phyloP scores from a whole-genome alignment of 208 protist genomes.

The Crithidia thermophila region DNA sequence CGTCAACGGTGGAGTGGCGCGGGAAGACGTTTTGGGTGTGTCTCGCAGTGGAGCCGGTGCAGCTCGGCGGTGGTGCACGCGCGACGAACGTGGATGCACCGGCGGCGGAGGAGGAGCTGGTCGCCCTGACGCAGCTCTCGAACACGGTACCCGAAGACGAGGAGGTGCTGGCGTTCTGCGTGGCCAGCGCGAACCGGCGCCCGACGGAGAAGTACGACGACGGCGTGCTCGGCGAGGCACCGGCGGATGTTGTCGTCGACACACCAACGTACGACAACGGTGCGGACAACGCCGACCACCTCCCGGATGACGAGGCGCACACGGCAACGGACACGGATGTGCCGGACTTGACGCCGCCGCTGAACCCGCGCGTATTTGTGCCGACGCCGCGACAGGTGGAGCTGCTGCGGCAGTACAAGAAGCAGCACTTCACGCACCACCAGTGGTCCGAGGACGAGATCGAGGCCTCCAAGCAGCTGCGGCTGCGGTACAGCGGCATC shows the following conservation, averaged over 20 bases:
- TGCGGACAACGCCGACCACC: not conserved
- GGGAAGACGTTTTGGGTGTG: conserved; percentile 65
- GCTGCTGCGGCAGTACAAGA: conserved; percentile 42
- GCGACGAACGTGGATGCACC: not conserved
- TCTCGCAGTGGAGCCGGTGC: conserved; percentile 43
- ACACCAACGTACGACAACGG: not conserved
- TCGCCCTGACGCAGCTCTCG: conserved; percentile 59
- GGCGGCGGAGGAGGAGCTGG: conserved; percentile 44
- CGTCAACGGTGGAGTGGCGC: conserved; percentile 44
- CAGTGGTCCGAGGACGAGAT: conserved; percentile 57
- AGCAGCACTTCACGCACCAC: conserved; percentile 44
- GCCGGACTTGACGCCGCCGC: not conserved
- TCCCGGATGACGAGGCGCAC: not conserved
- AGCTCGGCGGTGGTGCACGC: not conserved
- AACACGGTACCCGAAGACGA: conserved; percentile 52
- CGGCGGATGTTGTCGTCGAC: conserved; percentile 1
- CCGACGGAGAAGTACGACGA: conserved; percentile 36
- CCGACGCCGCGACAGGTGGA: conserved; percentile 50
- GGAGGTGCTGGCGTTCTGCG: conserved; percentile 67
- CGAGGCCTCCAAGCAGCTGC: conserved; percentile 42
- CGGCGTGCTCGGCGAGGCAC: conserved; percentile 22
- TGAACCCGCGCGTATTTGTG: conserved; percentile 40
- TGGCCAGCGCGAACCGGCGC: conserved; percentile 24
- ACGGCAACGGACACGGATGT: not conserved
- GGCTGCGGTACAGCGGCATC: conserved; percentile 31